Evolutionary conservation across 2,329 filamentous ascomycete genomes (phyloP).

Genomic region (Graphiopsis chlorocephala): DNA sequence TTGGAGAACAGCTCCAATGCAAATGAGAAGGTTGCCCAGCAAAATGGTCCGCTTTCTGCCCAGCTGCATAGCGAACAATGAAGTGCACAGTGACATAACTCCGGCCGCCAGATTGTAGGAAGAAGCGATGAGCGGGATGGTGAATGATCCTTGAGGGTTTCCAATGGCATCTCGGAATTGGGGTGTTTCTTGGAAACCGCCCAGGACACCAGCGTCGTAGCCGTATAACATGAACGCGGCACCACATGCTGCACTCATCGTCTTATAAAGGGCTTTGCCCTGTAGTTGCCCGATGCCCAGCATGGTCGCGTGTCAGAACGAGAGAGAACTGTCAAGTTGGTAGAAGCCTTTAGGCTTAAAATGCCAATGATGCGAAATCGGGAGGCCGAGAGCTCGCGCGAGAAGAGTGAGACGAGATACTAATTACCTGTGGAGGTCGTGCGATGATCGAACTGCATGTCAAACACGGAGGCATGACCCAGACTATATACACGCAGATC

Average conservation of each 20-base stretch:
- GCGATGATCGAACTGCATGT: neutral
- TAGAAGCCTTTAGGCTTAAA: neutral
- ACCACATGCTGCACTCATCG: conserved; percentile 31
- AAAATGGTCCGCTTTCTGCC: conserved; percentile 31
- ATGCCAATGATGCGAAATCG: no score
- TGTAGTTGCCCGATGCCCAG: conserved; percentile 22
- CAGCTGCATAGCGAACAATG: conserved; percentile 29
- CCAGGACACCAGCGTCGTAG: conserved; percentile 19
- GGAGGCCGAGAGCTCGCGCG: neutral
- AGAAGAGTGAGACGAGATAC: neutral
- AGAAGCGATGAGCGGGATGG: conserved; percentile 28
- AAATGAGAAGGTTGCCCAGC: conserved; percentile 30
- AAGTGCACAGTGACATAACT: conserved; percentile 22
- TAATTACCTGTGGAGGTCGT: neutral
- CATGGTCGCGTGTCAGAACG: neutral
- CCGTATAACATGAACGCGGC: conserved; percentile 24
- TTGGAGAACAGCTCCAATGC: conserved; percentile 32
- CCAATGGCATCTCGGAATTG: conserved; percentile 41
- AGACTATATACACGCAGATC: conserved; percentile 7
- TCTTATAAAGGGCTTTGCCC: conserved; percentile 29
- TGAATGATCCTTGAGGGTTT: conserved; percentile 36
- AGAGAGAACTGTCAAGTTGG: neutral
- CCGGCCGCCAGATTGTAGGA: conserved; percentile 27
- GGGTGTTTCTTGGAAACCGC: conserved; percentile 16
- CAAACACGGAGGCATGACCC: neutral